Percentiles rank a stretch among this genome's conserved stretches.
These are phyloP conservation scores for Boletus tomentosulus DNA, from an alignment of 768 basidiomycete genomes.

Conservation along the genomic window DNA sequence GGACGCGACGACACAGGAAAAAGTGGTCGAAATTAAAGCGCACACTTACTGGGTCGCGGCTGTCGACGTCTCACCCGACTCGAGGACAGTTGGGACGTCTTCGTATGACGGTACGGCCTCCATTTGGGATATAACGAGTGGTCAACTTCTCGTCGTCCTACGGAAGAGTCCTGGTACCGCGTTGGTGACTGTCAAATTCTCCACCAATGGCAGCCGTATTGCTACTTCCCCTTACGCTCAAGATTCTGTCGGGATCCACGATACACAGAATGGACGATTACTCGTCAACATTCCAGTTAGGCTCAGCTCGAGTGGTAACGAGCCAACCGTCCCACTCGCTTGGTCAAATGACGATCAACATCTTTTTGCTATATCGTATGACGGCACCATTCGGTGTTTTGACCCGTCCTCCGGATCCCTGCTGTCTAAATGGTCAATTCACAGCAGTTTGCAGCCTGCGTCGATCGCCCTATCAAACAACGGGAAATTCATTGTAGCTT, in stretches of 20 bases:
- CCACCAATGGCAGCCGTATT: slow-evolving; percentile 2
- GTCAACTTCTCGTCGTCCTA: slow-evolving; percentile 8
- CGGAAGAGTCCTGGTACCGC: background rate
- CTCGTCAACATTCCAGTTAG: slow-evolving; percentile 8
- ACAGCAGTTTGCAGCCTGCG: background rate
- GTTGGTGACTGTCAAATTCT: slow-evolving; percentile 12
- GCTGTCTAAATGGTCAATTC: slow-evolving; percentile 11
- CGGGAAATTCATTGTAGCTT: slow-evolving; percentile 11
- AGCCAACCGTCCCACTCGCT: slow-evolving; percentile 12
- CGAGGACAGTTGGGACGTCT: slow-evolving; percentile 7
- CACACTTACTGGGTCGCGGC: slow-evolving; percentile 12
- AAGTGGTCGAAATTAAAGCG: slow-evolving; percentile 6
- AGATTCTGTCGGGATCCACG: slow-evolving; percentile 8
- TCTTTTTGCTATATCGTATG: slow-evolving; percentile 8
- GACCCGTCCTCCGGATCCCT: slow-evolving; percentile 9
- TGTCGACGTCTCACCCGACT: slow-evolving; percentile 14
- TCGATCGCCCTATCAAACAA: slow-evolving; percentile 10
- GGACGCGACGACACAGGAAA: slow-evolving; percentile 4
- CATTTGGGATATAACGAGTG: slow-evolving; percentile 13
- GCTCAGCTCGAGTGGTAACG: slow-evolving; percentile 12
- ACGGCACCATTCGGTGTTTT: slow-evolving; percentile 9
- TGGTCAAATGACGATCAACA: slow-evolving; percentile 14
- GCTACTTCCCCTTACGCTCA: slow-evolving; percentile 7
- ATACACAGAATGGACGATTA: slow-evolving; percentile 3
- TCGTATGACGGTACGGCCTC: slow-evolving; percentile 9